These are phyloP conservation scores for Pulveroboletus ravenelii DNA, from an alignment of 768 basidiomycete species.

Conservation along the genomic window DNA sequence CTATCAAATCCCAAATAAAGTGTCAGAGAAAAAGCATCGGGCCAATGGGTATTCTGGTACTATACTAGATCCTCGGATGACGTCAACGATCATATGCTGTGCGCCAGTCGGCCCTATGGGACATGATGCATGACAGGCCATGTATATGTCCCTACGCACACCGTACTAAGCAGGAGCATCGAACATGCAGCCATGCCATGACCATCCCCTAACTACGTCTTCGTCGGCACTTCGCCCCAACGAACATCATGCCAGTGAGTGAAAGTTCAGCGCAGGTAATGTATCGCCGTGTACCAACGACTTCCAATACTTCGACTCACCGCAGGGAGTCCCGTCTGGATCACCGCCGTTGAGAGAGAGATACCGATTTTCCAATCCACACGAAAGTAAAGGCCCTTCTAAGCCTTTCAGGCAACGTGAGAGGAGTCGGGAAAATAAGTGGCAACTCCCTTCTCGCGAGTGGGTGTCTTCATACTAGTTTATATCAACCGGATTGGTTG, in stretches of 20 bases:
- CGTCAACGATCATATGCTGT: conserved; percentile 17
- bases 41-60: not conserved
- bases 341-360: conserved; percentile 15
- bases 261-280: conserved; percentile 19
- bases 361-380: not conserved
- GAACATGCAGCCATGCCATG: too few species aligned
- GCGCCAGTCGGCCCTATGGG: too few species aligned
- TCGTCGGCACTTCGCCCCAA: conserved; percentile 11
- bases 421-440: not conserved
- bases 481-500: not conserved
- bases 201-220: conserved; percentile 5
- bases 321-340: not conserved
- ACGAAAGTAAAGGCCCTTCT: not conserved
- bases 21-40: conserved; percentile 24
- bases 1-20: conserved; percentile 6
- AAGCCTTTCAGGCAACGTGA: not conserved
- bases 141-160: not conserved
- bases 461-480: not conserved
- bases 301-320: not conserved
- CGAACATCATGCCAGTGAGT: conserved; percentile 25
- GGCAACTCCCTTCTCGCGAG: not conserved
- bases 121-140: not conserved
- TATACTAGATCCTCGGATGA: conserved; percentile 23
- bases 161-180: conserved; percentile 14
- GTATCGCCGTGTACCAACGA: not conserved